Conservation (phyloP, 139 green algal genomes). For the Microglena sp. region DNA sequence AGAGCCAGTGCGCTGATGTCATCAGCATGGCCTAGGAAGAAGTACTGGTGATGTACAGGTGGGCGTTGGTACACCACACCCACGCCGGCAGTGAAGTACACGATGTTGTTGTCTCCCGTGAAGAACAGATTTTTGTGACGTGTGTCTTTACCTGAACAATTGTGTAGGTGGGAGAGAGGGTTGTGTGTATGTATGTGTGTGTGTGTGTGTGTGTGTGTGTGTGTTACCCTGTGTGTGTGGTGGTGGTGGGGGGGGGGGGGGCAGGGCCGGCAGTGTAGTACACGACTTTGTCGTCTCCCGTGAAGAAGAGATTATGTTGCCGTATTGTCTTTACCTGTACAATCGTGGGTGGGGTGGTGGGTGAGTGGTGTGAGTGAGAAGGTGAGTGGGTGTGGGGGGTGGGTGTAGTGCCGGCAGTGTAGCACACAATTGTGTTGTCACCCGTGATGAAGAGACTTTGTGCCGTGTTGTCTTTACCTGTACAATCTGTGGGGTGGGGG, state of each 20-base stretch:
- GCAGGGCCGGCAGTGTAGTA: slow-evolving; percentile 42
- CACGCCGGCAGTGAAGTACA: slow-evolving; percentile 50
- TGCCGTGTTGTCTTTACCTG: background rate
- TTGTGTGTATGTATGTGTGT: too few species aligned
- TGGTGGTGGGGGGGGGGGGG: too few species aligned
- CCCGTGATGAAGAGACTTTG: background rate
- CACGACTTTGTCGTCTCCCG: slow-evolving; percentile 25
- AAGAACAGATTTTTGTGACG: slow-evolving; percentile 52
- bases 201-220: too few species aligned
- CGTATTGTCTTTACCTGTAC: slow-evolving; percentile 33
- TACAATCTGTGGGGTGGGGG: background rate
- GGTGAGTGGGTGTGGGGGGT: background rate
- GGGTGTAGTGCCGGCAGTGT: too few species aligned
- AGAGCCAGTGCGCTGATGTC: slow-evolving; percentile 55
- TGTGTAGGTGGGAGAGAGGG: background rate
- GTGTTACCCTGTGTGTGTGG: too few species aligned
- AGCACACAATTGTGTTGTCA: too few species aligned
- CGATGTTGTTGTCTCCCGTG: slow-evolving; percentile 30
- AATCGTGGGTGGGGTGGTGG: background rate
- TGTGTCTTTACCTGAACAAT: slow-evolving; percentile 34
- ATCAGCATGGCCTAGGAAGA: slow-evolving; percentile 66
- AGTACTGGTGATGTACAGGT: slow-evolving; percentile 32
- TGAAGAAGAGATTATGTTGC: slow-evolving; percentile 53
- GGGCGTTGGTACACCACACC: slow-evolving; percentile 45
- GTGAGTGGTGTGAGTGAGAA: background rate